phyloP scores from a whole-genome alignment of 2,329 filamentous ascomycete species.

The Tolypocladium album region DNA sequence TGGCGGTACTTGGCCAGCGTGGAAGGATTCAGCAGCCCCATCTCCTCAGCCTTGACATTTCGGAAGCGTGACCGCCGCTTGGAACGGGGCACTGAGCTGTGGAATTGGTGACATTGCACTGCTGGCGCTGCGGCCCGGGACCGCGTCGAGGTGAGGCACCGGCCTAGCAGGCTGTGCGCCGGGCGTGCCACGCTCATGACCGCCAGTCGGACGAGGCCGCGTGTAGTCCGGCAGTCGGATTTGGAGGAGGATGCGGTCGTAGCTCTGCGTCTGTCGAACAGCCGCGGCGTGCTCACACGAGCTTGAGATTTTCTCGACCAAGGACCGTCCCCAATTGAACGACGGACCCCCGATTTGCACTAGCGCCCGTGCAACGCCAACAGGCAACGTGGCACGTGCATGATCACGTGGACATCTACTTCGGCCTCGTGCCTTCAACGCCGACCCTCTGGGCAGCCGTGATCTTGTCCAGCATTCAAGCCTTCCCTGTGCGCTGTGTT shows the following conservation, averaged over 20 bases:
- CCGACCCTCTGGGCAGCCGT: background rate
- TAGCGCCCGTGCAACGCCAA: background rate
- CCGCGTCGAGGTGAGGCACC: constrained; percentile 30
- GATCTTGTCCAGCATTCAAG: background rate
- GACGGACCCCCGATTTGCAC: constrained; percentile 1
- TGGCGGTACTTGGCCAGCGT: constrained; percentile 32
- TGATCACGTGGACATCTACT: background rate
- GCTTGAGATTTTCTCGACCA: constrained; percentile 19
- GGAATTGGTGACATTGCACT: constrained; percentile 32
- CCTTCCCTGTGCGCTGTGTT: background rate
- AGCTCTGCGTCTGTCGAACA: background rate
- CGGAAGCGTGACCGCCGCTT: constrained; percentile 40
- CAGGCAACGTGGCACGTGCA: background rate
- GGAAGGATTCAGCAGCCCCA: constrained; percentile 36
- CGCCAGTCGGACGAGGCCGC: constrained; percentile 10
- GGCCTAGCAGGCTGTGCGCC: constrained; percentile 41
- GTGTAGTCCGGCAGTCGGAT: background rate
- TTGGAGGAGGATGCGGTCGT: background rate
- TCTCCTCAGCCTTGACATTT: constrained; percentile 39
- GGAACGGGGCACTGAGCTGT: constrained; percentile 37
- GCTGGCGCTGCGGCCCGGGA: constrained; percentile 10
- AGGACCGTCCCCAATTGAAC: constrained; percentile 3
- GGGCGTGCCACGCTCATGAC: constrained; percentile 46
- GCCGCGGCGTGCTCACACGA: constrained; percentile 11
- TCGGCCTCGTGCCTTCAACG: background rate